Evolutionary conservation across 306 rosid species (phyloP).

Genomic region (Mucuna pruriens): DNA sequence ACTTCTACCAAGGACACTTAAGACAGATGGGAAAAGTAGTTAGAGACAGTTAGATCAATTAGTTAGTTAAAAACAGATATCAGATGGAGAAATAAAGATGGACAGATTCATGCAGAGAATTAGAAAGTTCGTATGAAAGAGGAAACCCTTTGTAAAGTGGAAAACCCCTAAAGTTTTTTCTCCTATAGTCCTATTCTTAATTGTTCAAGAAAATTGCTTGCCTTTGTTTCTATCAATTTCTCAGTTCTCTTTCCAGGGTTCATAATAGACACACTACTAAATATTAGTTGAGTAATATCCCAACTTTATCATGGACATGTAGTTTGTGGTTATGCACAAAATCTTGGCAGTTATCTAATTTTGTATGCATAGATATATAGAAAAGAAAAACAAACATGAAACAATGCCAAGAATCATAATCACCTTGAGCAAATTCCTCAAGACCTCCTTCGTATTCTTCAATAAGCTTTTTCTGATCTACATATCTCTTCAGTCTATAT

Average conservation of each 20-base stretch:
- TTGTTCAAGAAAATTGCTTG: neutral
- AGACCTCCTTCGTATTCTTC: conserved; percentile 81
- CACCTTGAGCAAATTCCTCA: conserved; percentile 85
- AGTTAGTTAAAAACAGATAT: neutral
- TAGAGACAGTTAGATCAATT: neutral
- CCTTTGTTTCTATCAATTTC: neutral
- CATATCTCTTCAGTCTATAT: conserved; percentile 65
- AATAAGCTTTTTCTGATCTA: conserved; percentile 68
- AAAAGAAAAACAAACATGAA: conserved; percentile 7
- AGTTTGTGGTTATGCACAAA: neutral
- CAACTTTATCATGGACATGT: neutral
- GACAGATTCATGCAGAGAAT: neutral
- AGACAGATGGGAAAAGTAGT: neutral
- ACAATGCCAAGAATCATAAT: conserved; percentile 32
- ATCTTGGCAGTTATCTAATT: conserved; percentile 12
- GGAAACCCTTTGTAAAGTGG: neutral
- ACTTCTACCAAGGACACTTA: conserved; percentile 18
- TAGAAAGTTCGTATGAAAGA: neutral
- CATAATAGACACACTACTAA: conserved; percentile 3
- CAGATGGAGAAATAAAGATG: neutral
- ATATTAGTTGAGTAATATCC: conserved; percentile 16
- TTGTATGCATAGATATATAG: conserved; percentile 3
- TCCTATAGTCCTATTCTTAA: neutral
- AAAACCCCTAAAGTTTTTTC: neutral
- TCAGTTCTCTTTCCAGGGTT: neutral